Evolutionary conservation across 1,284 basidiomycete species (phyloP).

Genomic region (Cutaneotrichosporon curvatum): DNA sequence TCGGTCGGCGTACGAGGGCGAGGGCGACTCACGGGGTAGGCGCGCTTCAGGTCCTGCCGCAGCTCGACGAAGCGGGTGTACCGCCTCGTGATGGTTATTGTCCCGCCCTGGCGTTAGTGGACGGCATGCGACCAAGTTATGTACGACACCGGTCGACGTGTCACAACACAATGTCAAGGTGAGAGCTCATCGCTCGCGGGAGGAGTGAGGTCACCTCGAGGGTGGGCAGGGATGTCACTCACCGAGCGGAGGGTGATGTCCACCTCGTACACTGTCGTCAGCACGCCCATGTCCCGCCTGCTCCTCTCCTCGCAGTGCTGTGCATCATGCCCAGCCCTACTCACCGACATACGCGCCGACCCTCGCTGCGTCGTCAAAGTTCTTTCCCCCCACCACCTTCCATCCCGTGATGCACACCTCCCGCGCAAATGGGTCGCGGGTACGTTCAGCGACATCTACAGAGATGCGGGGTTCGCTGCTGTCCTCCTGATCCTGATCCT

Average conservation of each 20-base stretch:
- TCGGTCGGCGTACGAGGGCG: too few relatives aligned
- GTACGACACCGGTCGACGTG: too few relatives aligned
- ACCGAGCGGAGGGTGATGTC: constrained; percentile 22
- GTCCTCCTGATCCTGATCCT: too few relatives aligned
- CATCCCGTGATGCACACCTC: constrained; percentile 35
- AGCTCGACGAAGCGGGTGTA: constrained; percentile 41
- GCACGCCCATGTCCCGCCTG: neutral
- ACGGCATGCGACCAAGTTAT: too few relatives aligned
- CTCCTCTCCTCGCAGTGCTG: too few relatives aligned
- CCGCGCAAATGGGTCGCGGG: constrained; percentile 21
- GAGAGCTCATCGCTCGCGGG: too few relatives aligned
- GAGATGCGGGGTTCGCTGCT: too few relatives aligned
- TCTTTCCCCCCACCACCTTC: constrained; percentile 37
- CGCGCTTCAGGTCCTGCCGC: constrained; percentile 18
- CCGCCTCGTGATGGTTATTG: constrained; percentile 29
- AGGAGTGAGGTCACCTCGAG: too few relatives aligned
- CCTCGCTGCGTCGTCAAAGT: constrained; percentile 28
- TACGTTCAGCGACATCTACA: too few relatives aligned
- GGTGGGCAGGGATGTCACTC: too few relatives aligned
- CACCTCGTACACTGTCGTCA: constrained; percentile 39
- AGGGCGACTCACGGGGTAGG: constrained; percentile 27
- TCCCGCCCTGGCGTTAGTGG: constrained; percentile 18
- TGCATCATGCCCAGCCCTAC: constrained; percentile 7
- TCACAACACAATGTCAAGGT: too few relatives aligned
- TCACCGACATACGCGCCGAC: constrained; percentile 43